Percentiles rank a stretch among this genome's conserved stretches.
phyloP scores from a whole-genome alignment of 306 rosid species.

The Acacia confusa region DNA sequence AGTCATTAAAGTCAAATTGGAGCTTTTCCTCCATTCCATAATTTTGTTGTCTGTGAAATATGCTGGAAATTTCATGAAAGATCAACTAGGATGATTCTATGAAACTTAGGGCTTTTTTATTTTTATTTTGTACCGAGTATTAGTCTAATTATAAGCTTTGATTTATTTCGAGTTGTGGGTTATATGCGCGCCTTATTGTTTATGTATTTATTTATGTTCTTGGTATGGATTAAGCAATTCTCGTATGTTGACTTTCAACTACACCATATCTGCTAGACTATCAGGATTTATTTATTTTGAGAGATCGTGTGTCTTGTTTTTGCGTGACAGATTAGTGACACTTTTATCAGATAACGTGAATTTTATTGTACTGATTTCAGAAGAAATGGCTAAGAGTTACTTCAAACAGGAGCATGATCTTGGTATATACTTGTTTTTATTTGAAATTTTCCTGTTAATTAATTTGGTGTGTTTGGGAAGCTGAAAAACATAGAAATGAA shows the following conservation, averaged over 20 bases:
- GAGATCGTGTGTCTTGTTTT: neutral
- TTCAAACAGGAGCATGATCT: conserved; percentile 92
- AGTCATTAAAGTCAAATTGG: neutral
- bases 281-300: neutral
- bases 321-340: conserved; percentile 5
- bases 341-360: neutral
- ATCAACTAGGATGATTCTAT: neutral
- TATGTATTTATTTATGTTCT: conserved; percentile 1
- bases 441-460: neutral
- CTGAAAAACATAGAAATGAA: neutral
- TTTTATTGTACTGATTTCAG: conserved; percentile 41
- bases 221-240: conserved; percentile 1
- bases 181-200: neutral
- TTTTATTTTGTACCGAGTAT: neutral
- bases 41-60: neutral
- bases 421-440: conserved; percentile 39
- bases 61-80: conserved; percentile 3
- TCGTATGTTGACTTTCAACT: conserved; percentile 10
- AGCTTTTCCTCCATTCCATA: conserved; percentile 9
- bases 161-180: neutral
- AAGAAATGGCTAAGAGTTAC: conserved; percentile 72
- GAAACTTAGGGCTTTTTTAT: neutral
- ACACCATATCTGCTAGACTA: neutral
- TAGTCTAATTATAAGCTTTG: neutral
- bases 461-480: conserved; percentile 10